phyloP scores from a whole-genome alignment of 352 stramenopile genomes.

The Globisporangium okanoganense region DNA sequence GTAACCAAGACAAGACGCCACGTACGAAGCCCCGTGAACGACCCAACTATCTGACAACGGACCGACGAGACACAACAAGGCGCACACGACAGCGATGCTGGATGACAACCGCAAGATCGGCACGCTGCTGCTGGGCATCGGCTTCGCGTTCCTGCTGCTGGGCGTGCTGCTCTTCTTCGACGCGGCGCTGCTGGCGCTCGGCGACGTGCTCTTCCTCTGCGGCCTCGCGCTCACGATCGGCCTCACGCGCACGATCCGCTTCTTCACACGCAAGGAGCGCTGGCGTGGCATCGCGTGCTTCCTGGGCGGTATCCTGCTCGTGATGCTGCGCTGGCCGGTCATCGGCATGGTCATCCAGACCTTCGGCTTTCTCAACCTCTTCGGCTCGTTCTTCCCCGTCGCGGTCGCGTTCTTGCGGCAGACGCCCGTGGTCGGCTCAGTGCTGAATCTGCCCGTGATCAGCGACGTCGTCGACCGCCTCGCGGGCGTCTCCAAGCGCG shows the following conservation, averaged over 20 bases:
- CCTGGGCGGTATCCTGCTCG: conserved; percentile 90
- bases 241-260: conserved; percentile 89
- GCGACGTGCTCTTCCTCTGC: conserved; percentile 92
- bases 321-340: conserved; percentile 91
- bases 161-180: conserved; percentile 95
- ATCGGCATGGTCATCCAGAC: conserved; percentile 92
- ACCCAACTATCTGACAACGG: background rate
- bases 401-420: conserved; percentile 91
- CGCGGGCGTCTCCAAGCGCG: conserved; percentile 76
- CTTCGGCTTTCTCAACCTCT: conserved; percentile 95
- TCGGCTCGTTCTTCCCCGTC: conserved; percentile 96
- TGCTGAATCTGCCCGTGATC: conserved; percentile 86
- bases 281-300: conserved; percentile 94
- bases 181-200: conserved; percentile 90
- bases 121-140: conserved; percentile 90
- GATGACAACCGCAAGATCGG: conserved; percentile 97
- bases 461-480: conserved; percentile 80
- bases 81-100: conserved; percentile 40
- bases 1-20: background rate
- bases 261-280: conserved; percentile 93
- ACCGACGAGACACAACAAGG: background rate
- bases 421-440: conserved; percentile 87
- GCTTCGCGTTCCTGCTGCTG: conserved; percentile 91
- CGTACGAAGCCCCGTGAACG: background rate
- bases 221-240: conserved; percentile 94